Evolutionary conservation across 2,329 filamentous ascomycete genomes (phyloP), one percentile per base, ranked within the genome.

Genomic region (Colletotrichum melonis): DNA sequence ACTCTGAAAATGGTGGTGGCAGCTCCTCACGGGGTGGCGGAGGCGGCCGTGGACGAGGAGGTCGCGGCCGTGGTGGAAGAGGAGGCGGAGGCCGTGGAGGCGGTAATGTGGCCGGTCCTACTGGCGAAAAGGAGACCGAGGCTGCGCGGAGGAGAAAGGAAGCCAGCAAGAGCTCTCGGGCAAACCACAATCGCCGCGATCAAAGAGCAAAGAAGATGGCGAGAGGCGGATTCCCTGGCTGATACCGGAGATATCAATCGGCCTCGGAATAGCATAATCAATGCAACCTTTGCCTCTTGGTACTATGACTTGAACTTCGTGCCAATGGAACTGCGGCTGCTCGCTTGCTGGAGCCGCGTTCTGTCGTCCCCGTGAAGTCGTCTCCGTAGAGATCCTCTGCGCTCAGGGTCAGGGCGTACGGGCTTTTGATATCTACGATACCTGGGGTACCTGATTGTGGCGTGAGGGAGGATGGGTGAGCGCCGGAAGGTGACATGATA

Each of bases 151-250:
- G 92, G 77, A 88, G 89, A 75, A 98, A 98, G 80, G 95, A 97
- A 79, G 91, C 93, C 30, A 93, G 92, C 77, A 98, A 98, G 81
- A 88, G 92, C 3, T 94, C 93, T 26, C 87, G 93, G 74, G 95
- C 94, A 38, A 98, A 98, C 80, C 95, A 98, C 80, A 97, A 95
- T 81, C 90, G 95, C 30, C 89, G 95, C 63, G 93, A 97, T 79
- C 88, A 88, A 73, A 85, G 90, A 46, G 90, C 91, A 14, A 90
- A 83, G 78, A 93, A 93, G 83, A 91, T 92, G 89, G 89, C 88
- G 16, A 86, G 90, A 30, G 84, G 83, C 22, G 84, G 84, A 1
- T 81, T 85, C 56, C 76, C 81, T 14, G 82, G 80, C 14, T 84
- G 60, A 74, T 28, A 9, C 16, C 3, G 22, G 38, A 59, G 4